Evolutionary conservation across 768 basidiomycete genomes (phyloP).

Genomic region (Mycena rosella): DNA sequence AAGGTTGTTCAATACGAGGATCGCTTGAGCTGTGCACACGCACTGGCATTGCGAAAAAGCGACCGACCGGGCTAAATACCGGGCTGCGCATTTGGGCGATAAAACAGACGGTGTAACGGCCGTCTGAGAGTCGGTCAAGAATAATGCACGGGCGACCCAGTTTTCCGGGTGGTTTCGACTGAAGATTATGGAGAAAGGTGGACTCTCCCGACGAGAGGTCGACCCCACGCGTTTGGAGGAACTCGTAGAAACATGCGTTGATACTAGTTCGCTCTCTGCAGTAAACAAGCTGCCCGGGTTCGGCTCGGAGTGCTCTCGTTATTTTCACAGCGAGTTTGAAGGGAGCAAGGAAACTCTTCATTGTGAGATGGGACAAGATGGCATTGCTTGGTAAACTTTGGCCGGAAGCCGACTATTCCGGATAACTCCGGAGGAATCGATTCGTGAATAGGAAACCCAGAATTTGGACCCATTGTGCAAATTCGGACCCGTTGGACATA

Average conservation of each 20-base stretch:
- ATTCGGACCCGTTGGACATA: too few relatives aligned
- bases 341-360: slow-evolving; percentile 5
- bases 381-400: too few relatives aligned
- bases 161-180: not conserved
- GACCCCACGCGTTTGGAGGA: slow-evolving; percentile 8
- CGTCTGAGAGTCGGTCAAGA: slow-evolving; percentile 9
- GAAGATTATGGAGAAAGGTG: not conserved
- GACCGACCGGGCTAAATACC: slow-evolving; percentile 21
- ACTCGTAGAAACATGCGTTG: slow-evolving; percentile 28
- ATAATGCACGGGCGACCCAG: slow-evolving; percentile 32
- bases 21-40: not conserved
- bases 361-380: too few relatives aligned
- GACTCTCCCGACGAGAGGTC: slow-evolving; percentile 4
- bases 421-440: too few relatives aligned
- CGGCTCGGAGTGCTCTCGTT: not conserved
- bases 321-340: slow-evolving; percentile 10
- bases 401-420: too few relatives aligned
- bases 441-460: too few relatives aligned
- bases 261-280: slow-evolving; percentile 20
- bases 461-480: too few relatives aligned
- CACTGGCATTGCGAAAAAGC: slow-evolving; percentile 25
- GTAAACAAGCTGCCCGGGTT: slow-evolving; percentile 25
- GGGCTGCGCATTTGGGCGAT: slow-evolving; percentile 15
- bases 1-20: not conserved
- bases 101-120: slow-evolving; percentile 18